Conservation (phyloP, 169 alveolate species). For the Besnoitia besnoiti region DNA sequence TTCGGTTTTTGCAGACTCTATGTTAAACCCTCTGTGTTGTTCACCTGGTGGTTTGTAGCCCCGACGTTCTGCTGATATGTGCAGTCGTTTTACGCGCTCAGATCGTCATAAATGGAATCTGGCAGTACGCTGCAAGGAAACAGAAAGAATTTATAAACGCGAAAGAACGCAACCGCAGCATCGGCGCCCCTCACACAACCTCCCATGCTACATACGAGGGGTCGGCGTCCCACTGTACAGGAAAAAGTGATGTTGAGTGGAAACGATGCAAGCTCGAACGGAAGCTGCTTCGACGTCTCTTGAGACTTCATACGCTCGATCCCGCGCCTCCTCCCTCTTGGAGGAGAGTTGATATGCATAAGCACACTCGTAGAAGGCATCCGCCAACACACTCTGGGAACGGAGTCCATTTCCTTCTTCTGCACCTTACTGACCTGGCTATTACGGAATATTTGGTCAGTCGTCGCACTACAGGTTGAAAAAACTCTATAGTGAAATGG, state of each 20-base stretch:
- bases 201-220: too few species aligned
- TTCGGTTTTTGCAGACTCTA: too few species aligned
- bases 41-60: too few species aligned
- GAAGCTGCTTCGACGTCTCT: not conserved
- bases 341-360: not conserved
- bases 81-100: not conserved
- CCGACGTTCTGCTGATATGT: too few species aligned
- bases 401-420: not conserved
- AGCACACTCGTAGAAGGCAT: too few species aligned
- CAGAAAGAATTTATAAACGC: not conserved
- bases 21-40: too few species aligned
- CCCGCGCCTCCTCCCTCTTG: not conserved
- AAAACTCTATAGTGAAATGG: too few species aligned
- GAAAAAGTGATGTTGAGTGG: too few species aligned
- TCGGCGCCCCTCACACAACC: too few species aligned
- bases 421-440: not conserved
- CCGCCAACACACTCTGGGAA: too few species aligned
- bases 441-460: not conserved
- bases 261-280: not conserved
- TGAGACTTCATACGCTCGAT: not conserved
- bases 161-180: too few species aligned
- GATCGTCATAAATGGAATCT: not conserved
- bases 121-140: not conserved
- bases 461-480: not conserved
- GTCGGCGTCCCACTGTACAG: too few species aligned